Evolutionary conservation across 331 rosid genomes (phyloP).

Genomic region (Acacia concinna): DNA sequence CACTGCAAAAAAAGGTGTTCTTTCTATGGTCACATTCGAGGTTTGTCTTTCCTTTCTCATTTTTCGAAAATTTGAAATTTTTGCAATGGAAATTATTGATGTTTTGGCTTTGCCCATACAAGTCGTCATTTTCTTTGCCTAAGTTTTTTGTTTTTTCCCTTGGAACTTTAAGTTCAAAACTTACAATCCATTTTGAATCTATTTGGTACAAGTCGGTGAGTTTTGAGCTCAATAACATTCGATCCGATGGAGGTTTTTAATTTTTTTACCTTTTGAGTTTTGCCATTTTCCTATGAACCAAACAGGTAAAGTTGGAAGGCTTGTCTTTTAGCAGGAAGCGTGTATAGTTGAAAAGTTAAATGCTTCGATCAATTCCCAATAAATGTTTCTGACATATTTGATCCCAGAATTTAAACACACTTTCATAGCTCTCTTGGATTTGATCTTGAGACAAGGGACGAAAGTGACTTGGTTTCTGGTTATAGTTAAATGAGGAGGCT

Average conservation of each 20-base stretch:
- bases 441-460: not conserved
- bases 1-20: conserved; percentile 33
- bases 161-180: conserved; percentile 10
- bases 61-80: not conserved
- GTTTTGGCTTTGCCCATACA: conserved; percentile 11
- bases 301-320: conserved; percentile 25
- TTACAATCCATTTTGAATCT: conserved; percentile 2
- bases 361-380: not conserved
- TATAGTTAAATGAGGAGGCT: not conserved
- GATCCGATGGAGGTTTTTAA: not conserved
- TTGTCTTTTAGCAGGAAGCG: conserved; percentile 41
- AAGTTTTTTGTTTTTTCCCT: not conserved
- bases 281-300: conserved; percentile 16
- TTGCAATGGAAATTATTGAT: conserved; percentile 11
- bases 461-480: not conserved
- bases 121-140: conserved; percentile 16
- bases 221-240: not conserved
- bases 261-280: not conserved
- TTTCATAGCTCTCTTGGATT: not conserved
- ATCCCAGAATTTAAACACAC: not conserved
- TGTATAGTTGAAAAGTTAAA: not conserved
- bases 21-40: conserved; percentile 72
- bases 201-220: not conserved
- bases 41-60: conserved; percentile 29
- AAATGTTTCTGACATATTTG: not conserved